Base-by-base conservation (phyloP, 805 yeast genomes). In the Candida endomychidarum region DNA sequence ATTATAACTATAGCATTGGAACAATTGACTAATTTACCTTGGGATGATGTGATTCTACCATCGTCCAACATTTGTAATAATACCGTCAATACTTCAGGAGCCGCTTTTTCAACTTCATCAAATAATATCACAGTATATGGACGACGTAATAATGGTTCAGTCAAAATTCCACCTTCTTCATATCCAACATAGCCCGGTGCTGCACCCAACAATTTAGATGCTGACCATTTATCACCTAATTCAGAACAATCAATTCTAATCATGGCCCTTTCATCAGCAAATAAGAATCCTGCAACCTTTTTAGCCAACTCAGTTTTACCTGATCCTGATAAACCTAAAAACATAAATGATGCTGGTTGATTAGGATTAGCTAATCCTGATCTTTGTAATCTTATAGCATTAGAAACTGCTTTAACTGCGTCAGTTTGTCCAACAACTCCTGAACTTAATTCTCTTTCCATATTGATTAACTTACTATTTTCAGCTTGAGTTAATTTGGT, bases 251-350 rank as follows among this genome's bases (percentile, higher is more conserved):
- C 99, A 49, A 93, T 89, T 69, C 99, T 83, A 58, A 93, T 86
- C 87, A 93, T 91, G 36, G 96, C 96, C 66, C 82, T 85, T 61
- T 91, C 97, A 60, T 93, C 98, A 38, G 95, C 86, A 68, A 93
- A 93, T 56, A 93, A 74, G 72, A 93, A 93, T 0, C 95, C 96
- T 8, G 99, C 98, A 18, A 93, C 77, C 56, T 90, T 93, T 78
- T 93, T 93, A 17, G 99, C 98, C 52, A 93, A 74, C 64, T 93
- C 98, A 7, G 99, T 93, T 75, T 93, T 93, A 78, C 99, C 99
- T 5, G 96, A 88, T 54, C 99, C 99, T 2, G 96, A 86, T 45
- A 91, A 77, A 45, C 99, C 99, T 46, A 95, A 71, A 76, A 93
- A 93, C 57, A 93, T 58, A 77, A 93, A 93, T 10, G 96, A 86